These are phyloP conservation scores for Benincasa hispida DNA, from an alignment of 306 rosid species.

Conservation along the genomic window DNA sequence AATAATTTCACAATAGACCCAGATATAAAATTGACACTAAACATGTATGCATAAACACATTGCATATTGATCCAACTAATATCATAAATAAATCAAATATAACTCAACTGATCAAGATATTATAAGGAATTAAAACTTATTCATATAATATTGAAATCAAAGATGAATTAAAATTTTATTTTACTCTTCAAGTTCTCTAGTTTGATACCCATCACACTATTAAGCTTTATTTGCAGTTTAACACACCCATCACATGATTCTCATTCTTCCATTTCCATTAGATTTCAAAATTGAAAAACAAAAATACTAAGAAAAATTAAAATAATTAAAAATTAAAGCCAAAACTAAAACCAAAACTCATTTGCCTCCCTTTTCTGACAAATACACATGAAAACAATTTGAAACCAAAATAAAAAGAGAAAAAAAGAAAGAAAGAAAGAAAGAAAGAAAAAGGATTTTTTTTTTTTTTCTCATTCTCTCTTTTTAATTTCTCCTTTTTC, in stretches of 20 bases:
- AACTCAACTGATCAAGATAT: too few relatives aligned
- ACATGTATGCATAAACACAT: too few relatives aligned
- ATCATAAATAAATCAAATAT: too few relatives aligned
- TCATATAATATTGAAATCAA: too few relatives aligned
- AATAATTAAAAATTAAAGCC: neutral
- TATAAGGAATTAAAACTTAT: too few relatives aligned
- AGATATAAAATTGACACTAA: too few relatives aligned
- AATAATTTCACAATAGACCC: too few relatives aligned
- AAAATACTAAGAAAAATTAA: neutral
- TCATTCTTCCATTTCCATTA: neutral
- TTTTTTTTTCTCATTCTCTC: neutral
- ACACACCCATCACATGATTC: neutral
- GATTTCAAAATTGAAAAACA: neutral
- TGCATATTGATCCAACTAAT: too few relatives aligned
- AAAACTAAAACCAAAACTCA: neutral
- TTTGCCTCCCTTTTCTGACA: conserved; percentile 1
- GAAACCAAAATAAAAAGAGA: neutral
- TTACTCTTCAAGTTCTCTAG: too few relatives aligned
- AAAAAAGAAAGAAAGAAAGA: neutral
- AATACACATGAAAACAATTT: conserved; percentile 2
- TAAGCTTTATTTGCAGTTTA: too few relatives aligned
- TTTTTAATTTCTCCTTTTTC: neutral
- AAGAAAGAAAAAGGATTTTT: neutral
- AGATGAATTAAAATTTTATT: too few relatives aligned
- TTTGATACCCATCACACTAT: too few relatives aligned